Percentiles rank a stretch among this genome's conserved stretches.
Conservation (phyloP, 1,139 yeast genomes). For the Debaryomyces fabryi region DNA sequence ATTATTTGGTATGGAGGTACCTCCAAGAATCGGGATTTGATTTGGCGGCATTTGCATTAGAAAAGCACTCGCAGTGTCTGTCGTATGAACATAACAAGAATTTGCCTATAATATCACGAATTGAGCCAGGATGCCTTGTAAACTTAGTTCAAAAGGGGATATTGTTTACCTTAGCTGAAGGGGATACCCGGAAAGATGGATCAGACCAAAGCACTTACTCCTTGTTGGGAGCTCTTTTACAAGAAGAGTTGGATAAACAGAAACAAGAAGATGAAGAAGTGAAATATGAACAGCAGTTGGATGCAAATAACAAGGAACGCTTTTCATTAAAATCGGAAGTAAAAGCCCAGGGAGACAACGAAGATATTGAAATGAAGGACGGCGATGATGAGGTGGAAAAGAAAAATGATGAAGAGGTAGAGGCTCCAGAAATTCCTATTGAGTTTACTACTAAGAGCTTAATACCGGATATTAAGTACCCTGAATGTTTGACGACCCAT, state of each 20-base stretch:
- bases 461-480: constrained; percentile 25
- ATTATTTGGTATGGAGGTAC: constrained; percentile 91
- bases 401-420: constrained; percentile 7
- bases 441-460: constrained; percentile 27
- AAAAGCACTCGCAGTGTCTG: constrained; percentile 69
- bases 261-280: constrained; percentile 11
- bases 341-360: constrained; percentile 2
- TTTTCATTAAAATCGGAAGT: constrained; percentile 23
- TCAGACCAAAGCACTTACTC: constrained; percentile 23
- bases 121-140: constrained; percentile 72
- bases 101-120: constrained; percentile 49
- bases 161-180: constrained; percentile 53
- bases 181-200: constrained; percentile 21
- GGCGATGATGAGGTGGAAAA: constrained; percentile 10
- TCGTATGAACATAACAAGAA: constrained; percentile 54
- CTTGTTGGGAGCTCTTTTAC: constrained; percentile 34
- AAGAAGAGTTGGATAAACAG: constrained; percentile 21
- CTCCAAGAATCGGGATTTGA: constrained; percentile 86
- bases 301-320: constrained; percentile 8
- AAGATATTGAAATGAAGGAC: constrained; percentile 22
- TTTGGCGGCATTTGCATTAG: constrained; percentile 78
- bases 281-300: constrained; percentile 1
- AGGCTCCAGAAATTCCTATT: constrained; percentile 7
- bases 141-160: constrained; percentile 85
- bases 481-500: constrained; percentile 34